Base-by-base conservation (phyloP, 2,329 filamentous ascomycete genomes). In the Sporothrix humicola region DNA sequence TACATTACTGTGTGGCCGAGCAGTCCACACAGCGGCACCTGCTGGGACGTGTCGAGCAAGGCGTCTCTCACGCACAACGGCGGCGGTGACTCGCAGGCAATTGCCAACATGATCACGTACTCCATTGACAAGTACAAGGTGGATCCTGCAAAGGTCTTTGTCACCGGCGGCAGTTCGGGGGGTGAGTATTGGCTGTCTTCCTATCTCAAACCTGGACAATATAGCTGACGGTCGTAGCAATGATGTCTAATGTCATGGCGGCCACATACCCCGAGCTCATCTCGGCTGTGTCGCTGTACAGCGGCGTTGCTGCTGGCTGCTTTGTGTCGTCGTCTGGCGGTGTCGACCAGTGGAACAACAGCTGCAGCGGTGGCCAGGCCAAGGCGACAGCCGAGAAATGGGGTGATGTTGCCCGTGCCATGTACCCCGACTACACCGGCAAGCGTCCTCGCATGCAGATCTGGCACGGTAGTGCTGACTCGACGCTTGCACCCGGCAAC, bases 11-110 rank as follows among this genome's bases (percentile, higher is more conserved):
- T 89, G 73, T 89, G 86, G 80, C 87, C 87, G 2, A 82, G 81
- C 72, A 85, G 83, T 9, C 85, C 86, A 0, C 83, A 87, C 75
- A 79, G 78, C n/a, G 86, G 80, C 12, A 80, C 79, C 20, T 90
- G 87, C 79, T 90, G 87, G 87, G 88, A 90, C 75, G 87, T 89
- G 5, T 85, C 84, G 7, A 86, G 83, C n/a, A 80, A 81, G 50
- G 69, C 73, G 9, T 84, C 85, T 0, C 77, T 82, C 48, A 77
- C 76, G 7, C 79, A 81, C 73, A 73, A 78, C 3, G 81, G 81
- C 69, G 80, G 81, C 0, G 81, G 80, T 26, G 81, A 83, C 75
- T 78, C 78, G 31, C 79, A 82, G 73, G 81, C 81, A 56, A 82
- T 83, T 74, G 80, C 81, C 13, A 82, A 82, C 76, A 82, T 82